Percentiles rank a stretch among this genome's conserved stretches.
Conservation (phyloP, 2,329 filamentous ascomycete genomes). For the Endothia cerciana region DNA sequence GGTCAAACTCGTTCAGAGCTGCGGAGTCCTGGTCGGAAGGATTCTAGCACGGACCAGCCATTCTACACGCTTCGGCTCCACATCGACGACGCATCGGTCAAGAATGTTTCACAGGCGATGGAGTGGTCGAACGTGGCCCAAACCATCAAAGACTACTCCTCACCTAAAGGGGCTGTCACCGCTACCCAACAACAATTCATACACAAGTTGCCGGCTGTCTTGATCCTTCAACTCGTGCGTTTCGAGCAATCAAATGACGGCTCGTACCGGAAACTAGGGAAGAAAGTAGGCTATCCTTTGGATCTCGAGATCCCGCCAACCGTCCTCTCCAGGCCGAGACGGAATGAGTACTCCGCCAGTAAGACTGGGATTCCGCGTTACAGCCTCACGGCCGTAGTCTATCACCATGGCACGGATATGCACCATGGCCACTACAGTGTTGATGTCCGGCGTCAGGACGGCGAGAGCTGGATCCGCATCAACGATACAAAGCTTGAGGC, state of each 20-base stretch:
- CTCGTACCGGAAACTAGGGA: conserved; percentile 87
- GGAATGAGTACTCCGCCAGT: conserved; percentile 46
- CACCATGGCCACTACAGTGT: conserved; percentile 97
- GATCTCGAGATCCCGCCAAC: conserved; percentile 94
- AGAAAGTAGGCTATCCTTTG: conserved; percentile 92
- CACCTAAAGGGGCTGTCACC: conserved; percentile 73
- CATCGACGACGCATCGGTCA: conserved; percentile 83
- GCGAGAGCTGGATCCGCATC: conserved; percentile 92
- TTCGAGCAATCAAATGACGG: conserved; percentile 78
- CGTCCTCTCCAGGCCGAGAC: conserved; percentile 77
- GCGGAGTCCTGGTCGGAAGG: conserved; percentile 81
- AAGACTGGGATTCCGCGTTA: conserved; percentile 71
- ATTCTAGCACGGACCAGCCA: conserved; percentile 89
- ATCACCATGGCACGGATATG: conserved; percentile 96
- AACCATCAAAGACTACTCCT: conserved; percentile 80
- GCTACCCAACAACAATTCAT: conserved; percentile 96
- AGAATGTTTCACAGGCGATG: conserved; percentile 90
- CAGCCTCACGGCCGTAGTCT: conserved; percentile 85
- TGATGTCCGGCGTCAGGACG: conserved; percentile 93
- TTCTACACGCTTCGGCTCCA: conserved; percentile 95
- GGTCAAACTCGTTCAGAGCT: conserved; percentile 90
- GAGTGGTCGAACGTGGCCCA: conserved; percentile 84
- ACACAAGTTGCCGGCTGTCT: conserved; percentile 84
- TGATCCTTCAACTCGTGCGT: conserved; percentile 94
- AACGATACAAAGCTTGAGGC: conserved; percentile 91